Percentiles rank a stretch among this genome's conserved stretches.
phyloP scores from a whole-genome alignment of 805 yeast species.

The Pichia deserticola region DNA sequence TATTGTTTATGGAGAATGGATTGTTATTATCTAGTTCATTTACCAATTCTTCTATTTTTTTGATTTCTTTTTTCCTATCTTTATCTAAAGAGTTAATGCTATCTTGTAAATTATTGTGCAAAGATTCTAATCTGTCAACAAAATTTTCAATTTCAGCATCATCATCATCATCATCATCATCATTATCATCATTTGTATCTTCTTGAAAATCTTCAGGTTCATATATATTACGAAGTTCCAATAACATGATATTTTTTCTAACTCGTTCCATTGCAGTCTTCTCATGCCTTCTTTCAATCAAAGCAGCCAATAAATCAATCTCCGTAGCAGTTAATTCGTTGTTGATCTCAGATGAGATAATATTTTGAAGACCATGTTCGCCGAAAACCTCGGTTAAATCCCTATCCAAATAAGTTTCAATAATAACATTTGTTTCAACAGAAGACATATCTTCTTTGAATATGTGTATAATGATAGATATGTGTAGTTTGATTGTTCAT shows the following conservation, averaged over 20 bases:
- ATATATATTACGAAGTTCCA: slow-evolving; percentile 9
- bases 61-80: slow-evolving; percentile 14
- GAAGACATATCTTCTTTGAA: too few relatives aligned
- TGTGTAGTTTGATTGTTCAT: too few relatives aligned
- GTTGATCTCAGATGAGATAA: slow-evolving; percentile 9
- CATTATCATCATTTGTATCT: too few relatives aligned
- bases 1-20: too few relatives aligned
- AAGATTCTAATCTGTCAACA: slow-evolving; percentile 18
- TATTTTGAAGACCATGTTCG: slow-evolving; percentile 14
- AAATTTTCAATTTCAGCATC: slow-evolving; percentile 16
- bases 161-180: slow-evolving; percentile 2
- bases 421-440: slow-evolving; percentile 13
- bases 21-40: not conserved
- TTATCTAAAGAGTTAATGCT: slow-evolving; percentile 4
- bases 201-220: not conserved
- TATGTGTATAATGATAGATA: too few relatives aligned
- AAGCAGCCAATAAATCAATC: slow-evolving; percentile 12
- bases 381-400: slow-evolving; percentile 20
- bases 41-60: slow-evolving; percentile 13
- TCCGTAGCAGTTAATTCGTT: slow-evolving; percentile 3
- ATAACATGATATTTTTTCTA: slow-evolving; percentile 8
- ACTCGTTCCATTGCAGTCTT: slow-evolving; percentile 7
- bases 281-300: slow-evolving; percentile 14
- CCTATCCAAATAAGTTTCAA: slow-evolving; percentile 18
- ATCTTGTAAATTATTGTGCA: slow-evolving; percentile 24